Evolutionary conservation across 164 flowering plant species (phyloP).

Genomic region (Akebia trifoliata): DNA sequence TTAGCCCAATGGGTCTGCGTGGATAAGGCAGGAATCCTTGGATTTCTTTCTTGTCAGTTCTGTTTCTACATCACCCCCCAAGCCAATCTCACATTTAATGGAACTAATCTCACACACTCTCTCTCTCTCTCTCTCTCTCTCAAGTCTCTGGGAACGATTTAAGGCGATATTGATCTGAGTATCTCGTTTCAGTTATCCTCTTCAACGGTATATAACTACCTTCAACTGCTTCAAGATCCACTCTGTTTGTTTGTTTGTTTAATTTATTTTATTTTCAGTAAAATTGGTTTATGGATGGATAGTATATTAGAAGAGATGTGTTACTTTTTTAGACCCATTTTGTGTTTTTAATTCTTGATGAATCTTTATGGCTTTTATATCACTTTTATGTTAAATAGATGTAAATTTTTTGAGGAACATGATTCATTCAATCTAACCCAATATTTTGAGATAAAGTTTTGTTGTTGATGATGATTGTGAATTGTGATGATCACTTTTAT

Average conservation of each 20-base stretch:
- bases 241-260: too few relatives aligned
- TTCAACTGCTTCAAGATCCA: neutral
- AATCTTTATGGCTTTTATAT: neutral
- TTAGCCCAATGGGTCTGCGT: conserved; percentile 11
- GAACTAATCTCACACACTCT: neutral
- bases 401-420: too few relatives aligned
- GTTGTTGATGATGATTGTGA: too few relatives aligned
- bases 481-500: too few relatives aligned
- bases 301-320: neutral
- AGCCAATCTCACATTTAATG: neutral
- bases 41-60: neutral
- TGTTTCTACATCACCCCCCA: neutral
- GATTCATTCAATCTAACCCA: too few relatives aligned
- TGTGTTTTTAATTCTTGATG: neutral
- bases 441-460: too few relatives aligned
- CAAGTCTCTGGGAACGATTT: too few relatives aligned
- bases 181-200: neutral
- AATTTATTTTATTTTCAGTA: neutral
- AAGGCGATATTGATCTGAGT: neutral
- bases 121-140: neutral
- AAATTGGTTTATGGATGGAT: neutral
- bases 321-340: neutral
- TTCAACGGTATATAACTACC: neutral
- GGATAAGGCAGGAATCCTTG: conserved; percentile 17
- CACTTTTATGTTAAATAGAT: too few relatives aligned